These are phyloP conservation scores for Amanita thiersii DNA, from an alignment of 768 basidiomycete species.

Conservation along the genomic window DNA sequence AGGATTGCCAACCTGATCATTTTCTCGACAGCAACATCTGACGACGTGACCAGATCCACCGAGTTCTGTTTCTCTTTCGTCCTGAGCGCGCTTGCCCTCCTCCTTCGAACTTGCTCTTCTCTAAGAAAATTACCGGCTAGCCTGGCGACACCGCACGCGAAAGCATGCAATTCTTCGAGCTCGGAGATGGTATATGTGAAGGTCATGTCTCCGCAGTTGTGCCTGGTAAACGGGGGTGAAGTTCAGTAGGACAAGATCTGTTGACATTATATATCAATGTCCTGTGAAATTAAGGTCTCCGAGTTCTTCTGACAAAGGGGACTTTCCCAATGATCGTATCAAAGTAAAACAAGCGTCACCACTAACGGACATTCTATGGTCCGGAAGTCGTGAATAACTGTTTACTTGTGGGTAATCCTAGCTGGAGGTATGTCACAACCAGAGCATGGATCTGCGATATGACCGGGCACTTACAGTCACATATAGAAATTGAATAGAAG, in stretches of 20 bases:
- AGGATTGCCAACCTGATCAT: conserved; percentile 11
- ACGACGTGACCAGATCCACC: conserved; percentile 18
- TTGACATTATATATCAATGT: conserved; percentile 4
- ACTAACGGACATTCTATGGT: neutral
- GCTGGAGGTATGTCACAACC: too few species aligned
- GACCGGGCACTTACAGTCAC: neutral
- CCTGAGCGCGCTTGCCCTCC: conserved; percentile 8
- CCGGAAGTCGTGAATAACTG: too few species aligned
- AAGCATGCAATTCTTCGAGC: conserved; percentile 11
- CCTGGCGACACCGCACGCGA: conserved; percentile 15
- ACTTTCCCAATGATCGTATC: neutral
- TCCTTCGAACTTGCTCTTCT: conserved; percentile 16
- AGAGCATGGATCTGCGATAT: too few species aligned
- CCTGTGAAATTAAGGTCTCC: neutral
- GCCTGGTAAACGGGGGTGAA: neutral
- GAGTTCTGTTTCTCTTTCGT: conserved; percentile 18
- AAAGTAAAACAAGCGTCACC: neutral
- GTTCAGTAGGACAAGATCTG: neutral
- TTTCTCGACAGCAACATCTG: conserved; percentile 17
- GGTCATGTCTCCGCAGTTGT: conserved; percentile 11
- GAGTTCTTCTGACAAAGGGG: neutral
- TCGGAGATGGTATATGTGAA: conserved; percentile 11
- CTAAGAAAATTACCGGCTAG: conserved; percentile 14
- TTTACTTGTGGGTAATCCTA: too few species aligned
- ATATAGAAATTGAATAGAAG: too few species aligned